Percentiles rank a stretch among this genome's conserved stretches.
Evolutionary conservation across 257 asterid genomes (phyloP).

Genomic region (Buddleja alternifolia): DNA sequence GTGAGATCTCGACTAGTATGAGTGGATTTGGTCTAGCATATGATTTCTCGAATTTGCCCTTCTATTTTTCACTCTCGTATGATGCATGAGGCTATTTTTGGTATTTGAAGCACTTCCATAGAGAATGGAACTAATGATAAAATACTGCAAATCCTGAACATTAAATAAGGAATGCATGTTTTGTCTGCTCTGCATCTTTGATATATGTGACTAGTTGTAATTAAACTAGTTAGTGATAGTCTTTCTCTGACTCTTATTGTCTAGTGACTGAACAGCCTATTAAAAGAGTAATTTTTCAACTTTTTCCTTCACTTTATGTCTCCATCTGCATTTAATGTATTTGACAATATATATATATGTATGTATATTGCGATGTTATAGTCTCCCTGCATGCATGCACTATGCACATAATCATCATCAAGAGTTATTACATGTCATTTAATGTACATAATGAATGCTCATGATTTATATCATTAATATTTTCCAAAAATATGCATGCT

Average conservation of each 20-base stretch:
- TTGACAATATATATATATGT: not conserved
- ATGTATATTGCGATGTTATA: too few species aligned
- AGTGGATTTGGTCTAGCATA: too few species aligned
- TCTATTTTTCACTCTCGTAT: too few species aligned
- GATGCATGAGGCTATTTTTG: too few species aligned
- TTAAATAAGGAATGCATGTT: conserved; percentile 13
- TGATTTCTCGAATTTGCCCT: not conserved
- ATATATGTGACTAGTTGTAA: conserved; percentile 9
- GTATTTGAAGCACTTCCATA: not conserved
- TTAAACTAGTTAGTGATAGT: conserved; percentile 6
- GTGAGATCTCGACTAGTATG: too few species aligned
- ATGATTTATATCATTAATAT: conserved; percentile 12
- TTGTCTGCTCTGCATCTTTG: conserved; percentile 26
- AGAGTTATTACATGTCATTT: conserved; percentile 12
- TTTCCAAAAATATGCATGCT: conserved; percentile 19
- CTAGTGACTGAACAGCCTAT: conserved; percentile 19
- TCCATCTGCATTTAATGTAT: conserved; percentile 25
- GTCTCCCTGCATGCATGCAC: not conserved
- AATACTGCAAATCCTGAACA: not conserved
- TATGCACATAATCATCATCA: not conserved
- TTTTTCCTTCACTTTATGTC: conserved; percentile 22
- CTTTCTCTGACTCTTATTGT: conserved; percentile 13
- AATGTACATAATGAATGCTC: conserved; percentile 10
- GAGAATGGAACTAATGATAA: not conserved
- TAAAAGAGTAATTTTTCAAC: conserved; percentile 18